A percentile compares a stretch with the other conserved stretches of the same genome.
These are phyloP conservation scores for Mucor lusitanicus DNA, from an alignment of 371 early-diverging fungal species.

Conservation along the genomic window DNA sequence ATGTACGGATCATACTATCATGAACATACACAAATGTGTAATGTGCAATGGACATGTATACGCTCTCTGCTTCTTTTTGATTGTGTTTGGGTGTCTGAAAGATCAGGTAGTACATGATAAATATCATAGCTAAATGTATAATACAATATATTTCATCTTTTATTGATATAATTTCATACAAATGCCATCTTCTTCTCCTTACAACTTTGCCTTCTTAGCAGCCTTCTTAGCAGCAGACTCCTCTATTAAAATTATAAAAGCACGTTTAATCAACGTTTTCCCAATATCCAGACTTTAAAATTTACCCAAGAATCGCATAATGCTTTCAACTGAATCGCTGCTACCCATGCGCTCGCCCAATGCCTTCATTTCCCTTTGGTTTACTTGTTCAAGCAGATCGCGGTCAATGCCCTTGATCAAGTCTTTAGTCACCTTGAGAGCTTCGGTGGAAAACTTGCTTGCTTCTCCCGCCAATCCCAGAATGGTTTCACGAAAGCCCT, in stretches of 20 bases:
- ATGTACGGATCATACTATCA: slow-evolving; percentile 2
- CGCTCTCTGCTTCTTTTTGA: background rate
- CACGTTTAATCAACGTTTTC: background rate
- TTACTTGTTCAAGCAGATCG: slow-evolving; percentile 46
- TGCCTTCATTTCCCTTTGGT: slow-evolving; percentile 50
- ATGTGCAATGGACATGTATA: background rate
- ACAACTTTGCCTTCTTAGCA: slow-evolving; percentile 23
- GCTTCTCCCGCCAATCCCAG: slow-evolving; percentile 49
- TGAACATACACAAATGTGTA: background rate
- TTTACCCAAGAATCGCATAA: slow-evolving; percentile 43
- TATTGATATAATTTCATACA: background rate
- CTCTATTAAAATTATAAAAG: slow-evolving; percentile 6
- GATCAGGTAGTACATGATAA: background rate
- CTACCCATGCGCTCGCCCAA: slow-evolving; percentile 44
- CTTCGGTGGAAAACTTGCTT: slow-evolving; percentile 54
- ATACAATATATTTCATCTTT: background rate
- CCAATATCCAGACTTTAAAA: slow-evolving; percentile 4
- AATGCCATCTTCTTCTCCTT: background rate
- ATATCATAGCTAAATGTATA: background rate
- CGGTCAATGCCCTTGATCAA: slow-evolving; percentile 56
- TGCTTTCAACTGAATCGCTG: slow-evolving; percentile 40
- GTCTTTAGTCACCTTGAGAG: slow-evolving; percentile 60
- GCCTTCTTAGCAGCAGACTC: slow-evolving; percentile 20
- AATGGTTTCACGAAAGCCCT: slow-evolving; percentile 53
- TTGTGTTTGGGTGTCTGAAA: background rate